Evolutionary conservation across 768 basidiomycete species (phyloP).

Genomic region (Agaricus subrufescens): DNA sequence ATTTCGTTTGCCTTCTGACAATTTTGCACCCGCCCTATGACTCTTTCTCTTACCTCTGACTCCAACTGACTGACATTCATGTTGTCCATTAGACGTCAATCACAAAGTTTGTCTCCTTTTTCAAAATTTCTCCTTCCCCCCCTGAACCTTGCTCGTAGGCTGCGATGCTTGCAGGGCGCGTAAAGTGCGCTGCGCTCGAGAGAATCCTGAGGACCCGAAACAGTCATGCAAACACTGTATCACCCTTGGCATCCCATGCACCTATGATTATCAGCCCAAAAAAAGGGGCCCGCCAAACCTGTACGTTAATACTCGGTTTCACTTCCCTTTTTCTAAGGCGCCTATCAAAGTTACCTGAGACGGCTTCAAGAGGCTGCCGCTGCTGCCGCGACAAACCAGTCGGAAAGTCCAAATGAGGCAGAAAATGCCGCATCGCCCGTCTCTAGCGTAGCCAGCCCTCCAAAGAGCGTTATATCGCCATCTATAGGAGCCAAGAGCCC

Average conservation of each 20-base stretch:
- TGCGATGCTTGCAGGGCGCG: slow-evolving; percentile 85
- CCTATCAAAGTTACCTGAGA: slow-evolving; percentile 58
- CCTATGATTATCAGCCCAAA: slow-evolving; percentile 91
- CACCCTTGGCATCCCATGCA: slow-evolving; percentile 77
- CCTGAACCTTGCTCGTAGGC: slow-evolving; percentile 36
- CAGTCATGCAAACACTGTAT: slow-evolving; percentile 86
- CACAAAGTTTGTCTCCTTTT: slow-evolving; percentile 59
- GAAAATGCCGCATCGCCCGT: slow-evolving; percentile 43
- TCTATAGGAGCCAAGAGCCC: slow-evolving; percentile 39
- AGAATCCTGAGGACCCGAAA: slow-evolving; percentile 72
- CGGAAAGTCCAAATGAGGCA: slow-evolving; percentile 33
- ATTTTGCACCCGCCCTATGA: slow-evolving; percentile 19
- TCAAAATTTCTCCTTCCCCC: slow-evolving; percentile 4
- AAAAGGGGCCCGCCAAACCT: slow-evolving; percentile 91
- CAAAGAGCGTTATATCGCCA: slow-evolving; percentile 42
- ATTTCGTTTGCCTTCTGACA: slow-evolving; percentile 18
- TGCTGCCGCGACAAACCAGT: slow-evolving; percentile 38
- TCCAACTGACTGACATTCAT: slow-evolving; percentile 31
- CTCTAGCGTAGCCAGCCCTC: slow-evolving; percentile 45
- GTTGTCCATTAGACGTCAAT: slow-evolving; percentile 60
- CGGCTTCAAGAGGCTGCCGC: slow-evolving; percentile 76
- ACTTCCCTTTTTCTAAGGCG: slow-evolving; percentile 6
- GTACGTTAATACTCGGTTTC: slow-evolving; percentile 38
- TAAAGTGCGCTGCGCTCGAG: slow-evolving; percentile 81
- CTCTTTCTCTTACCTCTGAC: slow-evolving; percentile 20